Conservation (phyloP, 805 yeast species). For the Ogataea pignaliae region DNA sequence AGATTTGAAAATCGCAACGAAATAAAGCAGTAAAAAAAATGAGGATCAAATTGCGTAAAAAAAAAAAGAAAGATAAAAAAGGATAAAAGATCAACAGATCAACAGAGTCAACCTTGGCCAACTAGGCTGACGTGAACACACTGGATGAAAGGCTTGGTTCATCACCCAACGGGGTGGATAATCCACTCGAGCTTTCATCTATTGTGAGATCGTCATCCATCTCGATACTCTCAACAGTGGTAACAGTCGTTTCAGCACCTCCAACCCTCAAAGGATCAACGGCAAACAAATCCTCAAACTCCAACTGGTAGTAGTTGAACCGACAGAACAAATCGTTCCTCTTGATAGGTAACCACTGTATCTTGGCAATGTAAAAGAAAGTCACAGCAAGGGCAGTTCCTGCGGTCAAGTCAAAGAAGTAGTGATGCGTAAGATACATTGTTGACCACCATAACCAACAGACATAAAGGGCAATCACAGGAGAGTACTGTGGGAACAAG, state of each 20-base stretch:
- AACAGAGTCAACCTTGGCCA: not conserved
- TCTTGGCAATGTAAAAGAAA: slow-evolving; percentile 66
- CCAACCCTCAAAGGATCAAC: slow-evolving; percentile 31
- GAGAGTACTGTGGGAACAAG: slow-evolving; percentile 65
- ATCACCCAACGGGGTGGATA: slow-evolving; percentile 19
- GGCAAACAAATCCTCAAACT: slow-evolving; percentile 27
- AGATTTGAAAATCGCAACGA: not conserved
- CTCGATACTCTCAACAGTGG: slow-evolving; percentile 10
- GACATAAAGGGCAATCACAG: slow-evolving; percentile 69
- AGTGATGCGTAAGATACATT: slow-evolving; percentile 96
- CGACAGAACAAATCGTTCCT: slow-evolving; percentile 55
- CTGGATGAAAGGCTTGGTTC: slow-evolving; percentile 15
- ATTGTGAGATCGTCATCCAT: slow-evolving; percentile 10
- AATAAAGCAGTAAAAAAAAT: not conserved
- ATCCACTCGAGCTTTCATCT: slow-evolving; percentile 16
- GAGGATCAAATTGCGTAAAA: not conserved
- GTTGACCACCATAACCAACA: slow-evolving; percentile 97
- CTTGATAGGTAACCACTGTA: slow-evolving; percentile 57
- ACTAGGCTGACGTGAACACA: slow-evolving; percentile 6
- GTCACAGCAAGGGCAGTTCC: slow-evolving; percentile 75
- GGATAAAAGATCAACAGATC: not conserved
- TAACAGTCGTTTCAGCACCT: slow-evolving; percentile 8
- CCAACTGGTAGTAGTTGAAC: slow-evolving; percentile 55
- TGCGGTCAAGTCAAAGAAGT: slow-evolving; percentile 84
- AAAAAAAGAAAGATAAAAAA: not conserved